Conservation (phyloP, 208 protist genomes). For the Crithidia bombi region DNA sequence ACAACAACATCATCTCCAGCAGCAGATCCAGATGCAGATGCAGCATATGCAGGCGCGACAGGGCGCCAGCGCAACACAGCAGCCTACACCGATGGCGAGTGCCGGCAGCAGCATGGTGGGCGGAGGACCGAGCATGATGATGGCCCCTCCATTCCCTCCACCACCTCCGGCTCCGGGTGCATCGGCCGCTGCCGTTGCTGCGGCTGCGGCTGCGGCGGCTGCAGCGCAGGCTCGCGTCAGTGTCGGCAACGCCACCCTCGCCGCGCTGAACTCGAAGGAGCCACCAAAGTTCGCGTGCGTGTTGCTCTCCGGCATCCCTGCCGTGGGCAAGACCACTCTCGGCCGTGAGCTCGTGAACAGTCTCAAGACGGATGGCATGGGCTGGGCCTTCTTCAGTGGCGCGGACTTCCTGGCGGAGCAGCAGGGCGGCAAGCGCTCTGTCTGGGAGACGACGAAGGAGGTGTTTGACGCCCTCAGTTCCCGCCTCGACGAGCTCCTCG, state of each 20-base stretch:
- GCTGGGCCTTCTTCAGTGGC: conserved; percentile 89
- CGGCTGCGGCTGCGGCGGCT: conserved; percentile 7
- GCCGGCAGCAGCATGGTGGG: background rate
- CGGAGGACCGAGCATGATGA: background rate
- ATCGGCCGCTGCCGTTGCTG: conserved; percentile 12
- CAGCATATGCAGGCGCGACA: conserved; percentile 18
- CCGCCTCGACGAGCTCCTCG: conserved; percentile 76
- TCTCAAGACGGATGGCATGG: conserved; percentile 71
- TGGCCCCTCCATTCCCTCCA: background rate
- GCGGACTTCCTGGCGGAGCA: conserved; percentile 67
- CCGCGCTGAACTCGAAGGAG: conserved; percentile 74
- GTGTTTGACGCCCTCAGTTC: conserved; percentile 82
- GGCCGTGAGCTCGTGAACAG: conserved; percentile 78
- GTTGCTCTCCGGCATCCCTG: conserved; percentile 78
- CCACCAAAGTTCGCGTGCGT: conserved; percentile 89
- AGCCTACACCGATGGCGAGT: background rate
- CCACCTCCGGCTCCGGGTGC: background rate
- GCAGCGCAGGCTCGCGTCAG: conserved; percentile 44
- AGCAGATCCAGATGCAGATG: conserved; percentile 5
- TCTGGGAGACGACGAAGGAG: conserved; percentile 81
- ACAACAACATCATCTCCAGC: background rate
- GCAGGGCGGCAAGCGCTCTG: conserved; percentile 45
- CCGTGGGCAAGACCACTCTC: conserved; percentile 80
- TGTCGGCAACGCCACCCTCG: conserved; percentile 79
- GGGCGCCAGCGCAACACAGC: background rate